Percentiles rank a stretch among this genome's conserved stretches.
phyloP scores from a whole-genome alignment of 2,329 filamentous ascomycete genomes.

The Pseudogymnoascus sp. region DNA sequence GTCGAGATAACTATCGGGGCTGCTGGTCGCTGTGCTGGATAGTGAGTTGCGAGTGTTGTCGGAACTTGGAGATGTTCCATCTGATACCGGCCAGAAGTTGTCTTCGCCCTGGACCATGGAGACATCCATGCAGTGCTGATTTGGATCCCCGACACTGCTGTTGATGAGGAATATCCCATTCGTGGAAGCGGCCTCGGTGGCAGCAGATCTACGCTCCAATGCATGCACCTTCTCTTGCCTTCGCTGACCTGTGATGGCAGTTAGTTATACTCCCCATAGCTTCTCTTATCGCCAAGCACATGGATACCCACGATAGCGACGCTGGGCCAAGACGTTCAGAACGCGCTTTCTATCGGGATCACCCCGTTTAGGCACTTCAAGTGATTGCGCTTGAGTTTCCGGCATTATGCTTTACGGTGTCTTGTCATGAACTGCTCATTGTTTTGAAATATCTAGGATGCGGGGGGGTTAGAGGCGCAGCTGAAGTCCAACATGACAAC shows the following conservation, averaged over 20 bases:
- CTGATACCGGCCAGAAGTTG: slow-evolving; percentile 11
- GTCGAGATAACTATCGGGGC: slow-evolving; percentile 4
- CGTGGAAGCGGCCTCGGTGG: neutral
- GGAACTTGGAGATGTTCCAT: slow-evolving; percentile 11
- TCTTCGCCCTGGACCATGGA: neutral
- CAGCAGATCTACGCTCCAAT: slow-evolving; percentile 12
- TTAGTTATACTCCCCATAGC: neutral
- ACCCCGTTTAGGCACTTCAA: neutral
- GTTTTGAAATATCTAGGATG: neutral
- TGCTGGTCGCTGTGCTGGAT: neutral
- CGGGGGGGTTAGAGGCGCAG: neutral
- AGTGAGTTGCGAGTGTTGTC: slow-evolving; percentile 9
- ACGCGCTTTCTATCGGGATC: slow-evolving; percentile 14
- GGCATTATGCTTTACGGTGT: slow-evolving; percentile 14
- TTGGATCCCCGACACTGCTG: neutral
- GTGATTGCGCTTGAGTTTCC: slow-evolving; percentile 4
- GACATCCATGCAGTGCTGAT: neutral
- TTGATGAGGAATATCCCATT: slow-evolving; percentile 6
- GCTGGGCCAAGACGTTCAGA: slow-evolving; percentile 14
- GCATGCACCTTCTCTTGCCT: slow-evolving; percentile 14
- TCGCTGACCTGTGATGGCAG: slow-evolving; percentile 11
- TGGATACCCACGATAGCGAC: slow-evolving; percentile 14
- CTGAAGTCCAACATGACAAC: neutral
- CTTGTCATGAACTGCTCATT: neutral
- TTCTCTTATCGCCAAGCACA: neutral